These are phyloP conservation scores for Clarireedia monteithiana DNA, from an alignment of 2,329 filamentous ascomycete species.

Conservation along the genomic window DNA sequence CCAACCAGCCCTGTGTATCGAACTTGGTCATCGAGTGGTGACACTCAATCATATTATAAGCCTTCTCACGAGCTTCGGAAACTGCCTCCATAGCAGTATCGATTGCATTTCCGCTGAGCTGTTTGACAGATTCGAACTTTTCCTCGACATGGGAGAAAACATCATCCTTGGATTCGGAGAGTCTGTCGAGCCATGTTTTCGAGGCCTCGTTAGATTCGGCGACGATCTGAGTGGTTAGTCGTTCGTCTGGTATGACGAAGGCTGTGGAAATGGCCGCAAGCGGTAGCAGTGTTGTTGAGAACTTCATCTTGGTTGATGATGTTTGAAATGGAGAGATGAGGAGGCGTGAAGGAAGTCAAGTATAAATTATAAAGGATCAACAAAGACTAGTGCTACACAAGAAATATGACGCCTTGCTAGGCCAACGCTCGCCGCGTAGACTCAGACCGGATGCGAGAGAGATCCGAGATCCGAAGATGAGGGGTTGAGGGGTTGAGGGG, in stretches of 20 bases:
- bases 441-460: background rate
- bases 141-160: constrained; percentile 23
- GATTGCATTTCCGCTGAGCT: constrained; percentile 24
- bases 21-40: constrained; percentile 27
- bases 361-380: background rate
- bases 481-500: background rate
- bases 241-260: constrained; percentile 44
- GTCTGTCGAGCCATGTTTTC: constrained; percentile 26
- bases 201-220: constrained; percentile 30
- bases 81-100: constrained; percentile 26
- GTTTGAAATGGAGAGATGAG: background rate
- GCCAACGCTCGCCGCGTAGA: background rate
- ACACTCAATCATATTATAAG: constrained; percentile 24
- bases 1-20: constrained; percentile 26
- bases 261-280: constrained; percentile 42
- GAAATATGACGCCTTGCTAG: constrained; percentile 5
- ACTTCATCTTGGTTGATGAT: constrained; percentile 26
- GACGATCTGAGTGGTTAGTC: constrained; percentile 36
- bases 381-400: background rate
- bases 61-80: constrained; percentile 14
- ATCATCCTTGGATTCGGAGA: constrained; percentile 30
- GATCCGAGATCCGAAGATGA: background rate
- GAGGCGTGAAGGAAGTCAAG: background rate
- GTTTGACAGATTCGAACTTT: constrained; percentile 21
- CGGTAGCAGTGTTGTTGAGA: constrained; percentile 37